Percentiles rank a stretch among this genome's conserved stretches.
Evolutionary conservation across 148 eudicot species (phyloP).

Genomic region (Nepenthes mirabilis): DNA sequence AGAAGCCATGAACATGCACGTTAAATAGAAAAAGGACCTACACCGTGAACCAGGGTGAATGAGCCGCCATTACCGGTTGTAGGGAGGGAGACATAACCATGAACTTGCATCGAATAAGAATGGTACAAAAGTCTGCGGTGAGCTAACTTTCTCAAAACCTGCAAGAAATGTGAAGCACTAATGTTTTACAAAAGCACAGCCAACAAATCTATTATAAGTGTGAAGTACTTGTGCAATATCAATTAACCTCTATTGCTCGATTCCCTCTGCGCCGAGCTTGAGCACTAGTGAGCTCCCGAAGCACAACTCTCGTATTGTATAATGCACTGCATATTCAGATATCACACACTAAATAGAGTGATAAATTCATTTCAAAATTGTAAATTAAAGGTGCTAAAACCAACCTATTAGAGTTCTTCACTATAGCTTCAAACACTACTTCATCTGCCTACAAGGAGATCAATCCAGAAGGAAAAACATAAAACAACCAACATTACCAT

Average conservation of each 20-base stretch:
- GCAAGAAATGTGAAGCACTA: conserved; percentile 1
- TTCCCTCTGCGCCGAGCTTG: conserved; percentile 95
- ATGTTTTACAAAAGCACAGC: background rate
- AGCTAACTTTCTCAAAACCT: conserved; percentile 90
- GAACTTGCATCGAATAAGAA: conserved; percentile 98
- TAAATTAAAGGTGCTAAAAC: conserved; percentile 4
- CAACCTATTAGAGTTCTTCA: conserved; percentile 68
- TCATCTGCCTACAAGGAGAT: conserved; percentile 64
- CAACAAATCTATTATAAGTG: background rate
- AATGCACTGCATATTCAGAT: conserved; percentile 45
- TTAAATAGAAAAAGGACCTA: conserved; percentile 30
- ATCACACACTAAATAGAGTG: background rate
- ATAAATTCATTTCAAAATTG: background rate
- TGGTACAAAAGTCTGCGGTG: conserved; percentile 66
- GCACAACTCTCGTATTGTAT: conserved; percentile 68
- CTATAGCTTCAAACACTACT: conserved; percentile 75
- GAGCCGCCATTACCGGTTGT: conserved; percentile 42
- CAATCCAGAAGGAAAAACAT: conserved; percentile 2
- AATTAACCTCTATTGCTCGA: conserved; percentile 86
- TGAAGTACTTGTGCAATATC: background rate
- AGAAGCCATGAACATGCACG: conserved; percentile 1
- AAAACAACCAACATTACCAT: background rate
- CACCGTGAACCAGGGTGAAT: conserved; percentile 88
- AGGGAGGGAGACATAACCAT: conserved; percentile 67
- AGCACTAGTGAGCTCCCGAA: conserved; percentile 65